Conservation (phyloP, 345 rosid species). For the Heritiera littoralis region DNA sequence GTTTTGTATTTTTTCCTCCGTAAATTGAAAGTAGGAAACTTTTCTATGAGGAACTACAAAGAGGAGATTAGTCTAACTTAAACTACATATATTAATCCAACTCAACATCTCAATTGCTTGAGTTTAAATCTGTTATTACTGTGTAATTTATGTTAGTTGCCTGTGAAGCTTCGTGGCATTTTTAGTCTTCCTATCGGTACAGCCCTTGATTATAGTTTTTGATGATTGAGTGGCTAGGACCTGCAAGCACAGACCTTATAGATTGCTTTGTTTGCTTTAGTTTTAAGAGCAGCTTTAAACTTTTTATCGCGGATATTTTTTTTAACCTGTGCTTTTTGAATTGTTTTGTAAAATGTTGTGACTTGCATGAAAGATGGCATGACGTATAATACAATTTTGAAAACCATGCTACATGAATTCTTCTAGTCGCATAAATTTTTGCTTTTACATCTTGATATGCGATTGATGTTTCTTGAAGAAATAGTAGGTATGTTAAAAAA, state of each 20-base stretch:
- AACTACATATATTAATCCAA: background rate
- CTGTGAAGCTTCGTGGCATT: background rate
- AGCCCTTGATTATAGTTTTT: background rate
- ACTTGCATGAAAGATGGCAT: background rate
- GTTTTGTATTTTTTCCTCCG: background rate
- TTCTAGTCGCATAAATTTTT: background rate
- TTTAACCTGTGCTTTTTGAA: background rate
- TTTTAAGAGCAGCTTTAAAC: background rate
- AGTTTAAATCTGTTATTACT: background rate
- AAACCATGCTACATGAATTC: background rate
- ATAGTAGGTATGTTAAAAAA: background rate
- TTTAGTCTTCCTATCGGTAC: background rate
- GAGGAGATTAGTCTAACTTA: background rate
- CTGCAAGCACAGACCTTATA: background rate
- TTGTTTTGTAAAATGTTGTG: background rate
- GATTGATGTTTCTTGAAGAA: background rate
- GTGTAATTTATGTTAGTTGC: background rate
- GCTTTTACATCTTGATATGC: background rate
- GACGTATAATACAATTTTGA: background rate
- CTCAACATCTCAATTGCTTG: background rate
- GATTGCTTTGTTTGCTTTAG: background rate
- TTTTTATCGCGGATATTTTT: background rate
- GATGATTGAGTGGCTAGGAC: background rate
- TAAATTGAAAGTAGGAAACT: background rate
- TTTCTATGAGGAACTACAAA: background rate